Evolutionary conservation across 2,329 filamentous ascomycete species (phyloP), one percentile per base, ranked within the genome.

Genomic region (Apiospora saccharicola): DNA sequence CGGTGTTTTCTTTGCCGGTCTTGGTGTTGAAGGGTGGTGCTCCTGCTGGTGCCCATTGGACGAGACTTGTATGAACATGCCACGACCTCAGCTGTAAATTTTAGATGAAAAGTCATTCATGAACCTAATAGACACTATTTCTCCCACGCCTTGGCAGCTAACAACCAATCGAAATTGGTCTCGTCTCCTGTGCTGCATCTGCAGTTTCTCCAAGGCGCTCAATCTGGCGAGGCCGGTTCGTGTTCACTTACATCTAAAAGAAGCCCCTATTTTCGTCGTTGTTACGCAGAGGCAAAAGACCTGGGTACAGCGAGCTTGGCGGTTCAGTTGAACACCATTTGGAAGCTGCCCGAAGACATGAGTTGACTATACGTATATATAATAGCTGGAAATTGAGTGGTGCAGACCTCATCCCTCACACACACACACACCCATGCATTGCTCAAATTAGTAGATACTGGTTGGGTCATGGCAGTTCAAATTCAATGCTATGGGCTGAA

Each of bases 51-150:
- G 64, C 67, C 57, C 24, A 41, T 41, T 41, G 41, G 41, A 67
- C 44, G 47, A 70, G 46, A 70, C 46, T 26, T n/a, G n/a, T 12
- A 70, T 44, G 68, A 70, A 8, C 24, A 49, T 70, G 68, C 34
- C 46, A 70, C 47, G 68, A 70, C 68, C 47, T 70, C 68, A 19
- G 68, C 44, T 70, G 68, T 70, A 70, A 41, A 70, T 47, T 53
- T 53, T 70, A 70, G 68, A 69, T 4, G 44, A 70, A 57, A 57
- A 57, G 47, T 70, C 34, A 41, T 70, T 57, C 41, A 68, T 44
- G 68, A 70, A 53, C 47, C 68, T 47, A 70, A 70, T 70, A 57
- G 67, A 69, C 34, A 49, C 47, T 46, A 49, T 69, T 47, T 69
- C 44, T 24, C 34, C 34, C 57, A n/a, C 30, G 53, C 16, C 30